Evolutionary conservation across 2,329 filamentous ascomycete genomes (phyloP).

Genomic region (Lachnellula willkommii): DNA sequence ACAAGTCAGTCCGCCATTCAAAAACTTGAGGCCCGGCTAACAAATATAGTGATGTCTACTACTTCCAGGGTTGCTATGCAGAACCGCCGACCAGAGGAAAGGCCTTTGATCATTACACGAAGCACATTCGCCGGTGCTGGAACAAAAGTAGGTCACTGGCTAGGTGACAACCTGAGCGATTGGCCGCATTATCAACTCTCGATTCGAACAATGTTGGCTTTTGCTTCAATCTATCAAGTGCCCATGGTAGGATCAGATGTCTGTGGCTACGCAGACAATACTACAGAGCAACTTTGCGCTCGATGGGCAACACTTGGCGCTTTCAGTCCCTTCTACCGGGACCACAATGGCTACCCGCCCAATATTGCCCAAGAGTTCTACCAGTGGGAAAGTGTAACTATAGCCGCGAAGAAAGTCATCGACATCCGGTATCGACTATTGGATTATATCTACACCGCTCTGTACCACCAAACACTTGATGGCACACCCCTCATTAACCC

Average conservation of each 20-base stretch:
- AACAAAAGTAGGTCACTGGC: constrained; percentile 55
- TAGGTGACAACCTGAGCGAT: constrained; percentile 51
- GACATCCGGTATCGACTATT: constrained; percentile 69
- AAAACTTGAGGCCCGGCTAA: constrained; percentile 10
- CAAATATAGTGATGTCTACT: constrained; percentile 57
- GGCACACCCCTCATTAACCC: constrained; percentile 65
- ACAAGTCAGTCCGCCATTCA: constrained; percentile 39
- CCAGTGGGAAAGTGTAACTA: constrained; percentile 57
- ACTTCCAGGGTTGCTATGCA: constrained; percentile 62
- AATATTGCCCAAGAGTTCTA: constrained; percentile 67
- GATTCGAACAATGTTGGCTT: constrained; percentile 55
- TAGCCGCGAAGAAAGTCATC: constrained; percentile 63
- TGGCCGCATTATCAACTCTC: constrained; percentile 57
- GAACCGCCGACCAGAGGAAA: constrained; percentile 53
- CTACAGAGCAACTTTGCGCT: constrained; percentile 63
- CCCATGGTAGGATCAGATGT: constrained; percentile 69
- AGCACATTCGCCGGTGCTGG: constrained; percentile 72
- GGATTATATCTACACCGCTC: constrained; percentile 73
- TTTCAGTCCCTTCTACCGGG: constrained; percentile 71
- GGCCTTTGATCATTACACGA: constrained; percentile 69
- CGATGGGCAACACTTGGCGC: constrained; percentile 72
- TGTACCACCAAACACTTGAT: constrained; percentile 52
- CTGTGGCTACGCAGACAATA: constrained; percentile 67
- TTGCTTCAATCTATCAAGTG: constrained; percentile 60
- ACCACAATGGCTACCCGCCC: constrained; percentile 55